A percentile compares a stretch with the other conserved stretches of the same genome.
phyloP scores from a whole-genome alignment of 345 rosid species.

The Kandelia obovata region DNA sequence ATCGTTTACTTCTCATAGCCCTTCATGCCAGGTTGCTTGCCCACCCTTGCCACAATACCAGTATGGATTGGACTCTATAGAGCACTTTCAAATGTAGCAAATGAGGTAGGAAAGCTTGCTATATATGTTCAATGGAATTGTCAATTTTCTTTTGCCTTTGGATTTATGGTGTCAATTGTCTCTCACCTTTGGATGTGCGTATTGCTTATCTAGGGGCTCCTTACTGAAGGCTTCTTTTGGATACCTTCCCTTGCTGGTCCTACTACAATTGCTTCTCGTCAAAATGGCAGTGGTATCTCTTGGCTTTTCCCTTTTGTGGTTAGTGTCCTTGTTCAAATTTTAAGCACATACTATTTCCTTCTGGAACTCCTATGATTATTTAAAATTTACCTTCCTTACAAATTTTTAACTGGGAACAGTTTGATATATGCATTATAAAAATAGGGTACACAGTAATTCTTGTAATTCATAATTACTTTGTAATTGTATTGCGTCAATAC shows the following conservation, averaged over 20 bases:
- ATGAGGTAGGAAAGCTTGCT: slow-evolving; percentile 52
- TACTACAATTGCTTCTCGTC: slow-evolving; percentile 80
- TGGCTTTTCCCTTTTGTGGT: slow-evolving; percentile 96
- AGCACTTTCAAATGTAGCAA: slow-evolving; percentile 95
- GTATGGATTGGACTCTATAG: slow-evolving; percentile 97
- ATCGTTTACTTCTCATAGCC: background rate
- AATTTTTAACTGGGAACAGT: background rate
- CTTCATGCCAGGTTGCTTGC: slow-evolving; percentile 65
- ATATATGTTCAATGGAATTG: slow-evolving; percentile 1
- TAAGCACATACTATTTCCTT: background rate
- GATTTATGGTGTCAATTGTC: slow-evolving; percentile 5
- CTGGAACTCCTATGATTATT: background rate
- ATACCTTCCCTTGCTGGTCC: slow-evolving; percentile 98
- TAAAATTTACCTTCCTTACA: background rate
- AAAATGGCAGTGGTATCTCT: slow-evolving; percentile 77
- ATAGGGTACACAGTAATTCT: no score
- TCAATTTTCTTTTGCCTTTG: slow-evolving; percentile 1
- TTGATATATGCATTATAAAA: no score
- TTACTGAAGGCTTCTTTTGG: slow-evolving; percentile 98
- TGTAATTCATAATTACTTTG: no score
- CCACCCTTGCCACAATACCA: slow-evolving; percentile 95
- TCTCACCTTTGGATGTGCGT: slow-evolving; percentile 14
- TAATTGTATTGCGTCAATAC: background rate
- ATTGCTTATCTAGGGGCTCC: slow-evolving; percentile 64
- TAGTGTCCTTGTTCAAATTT: slow-evolving; percentile 25